A percentile compares a stretch with the other conserved stretches of the same genome.
phyloP scores from a whole-genome alignment of 495 filamentous ascomycete genomes.

The Hyaloscypha bicolor region DNA sequence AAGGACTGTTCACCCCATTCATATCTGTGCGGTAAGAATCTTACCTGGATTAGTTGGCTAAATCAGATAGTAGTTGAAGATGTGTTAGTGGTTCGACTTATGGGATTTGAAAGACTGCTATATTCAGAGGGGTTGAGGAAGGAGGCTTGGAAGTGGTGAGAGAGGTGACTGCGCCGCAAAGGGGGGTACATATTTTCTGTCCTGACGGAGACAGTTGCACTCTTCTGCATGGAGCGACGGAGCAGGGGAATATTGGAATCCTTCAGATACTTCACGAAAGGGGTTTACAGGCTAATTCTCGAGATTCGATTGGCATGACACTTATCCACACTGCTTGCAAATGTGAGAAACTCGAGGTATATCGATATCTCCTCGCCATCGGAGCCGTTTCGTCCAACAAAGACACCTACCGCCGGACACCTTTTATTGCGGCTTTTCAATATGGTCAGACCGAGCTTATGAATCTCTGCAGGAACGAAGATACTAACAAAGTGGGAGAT shows the following conservation, averaged over 20 bases:
- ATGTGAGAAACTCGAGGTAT: constrained; percentile 42
- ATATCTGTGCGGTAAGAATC: constrained; percentile 25
- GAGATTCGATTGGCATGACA: constrained; percentile 31
- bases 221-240: constrained; percentile 29
- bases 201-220: constrained; percentile 26
- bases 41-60: no score
- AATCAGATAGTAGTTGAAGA: no score
- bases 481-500: neutral
- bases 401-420: constrained; percentile 17
- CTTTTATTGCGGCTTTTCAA: constrained; percentile 28
- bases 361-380: constrained; percentile 35
- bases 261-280: constrained; percentile 20
- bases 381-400: constrained; percentile 33
- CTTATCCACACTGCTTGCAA: constrained; percentile 42
- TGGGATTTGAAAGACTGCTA: constrained; percentile 12
- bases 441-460: constrained; percentile 23
- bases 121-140: constrained; percentile 23
- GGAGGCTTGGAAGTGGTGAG: constrained; percentile 12
- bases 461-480: constrained; percentile 12
- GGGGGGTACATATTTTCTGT: constrained; percentile 11
- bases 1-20: constrained; percentile 30
- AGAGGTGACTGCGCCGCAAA: constrained; percentile 10
- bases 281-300: constrained; percentile 27
- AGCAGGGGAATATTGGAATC: constrained; percentile 18
- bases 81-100: constrained; percentile 33